Evolutionary conservation across 1,284 basidiomycete species (phyloP).

Genomic region (Microbotryomycetes sp.): DNA sequence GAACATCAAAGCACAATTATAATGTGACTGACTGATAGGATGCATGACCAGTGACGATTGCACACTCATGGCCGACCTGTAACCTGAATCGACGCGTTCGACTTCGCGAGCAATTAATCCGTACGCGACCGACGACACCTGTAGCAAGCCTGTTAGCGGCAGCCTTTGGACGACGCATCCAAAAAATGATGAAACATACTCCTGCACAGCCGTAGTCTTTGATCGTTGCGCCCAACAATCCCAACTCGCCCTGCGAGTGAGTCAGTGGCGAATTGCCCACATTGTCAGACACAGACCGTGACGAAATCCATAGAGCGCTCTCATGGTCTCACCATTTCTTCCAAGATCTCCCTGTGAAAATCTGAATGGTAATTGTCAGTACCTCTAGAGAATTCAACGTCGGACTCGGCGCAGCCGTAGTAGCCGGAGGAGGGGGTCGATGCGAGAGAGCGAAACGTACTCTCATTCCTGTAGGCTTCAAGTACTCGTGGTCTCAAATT

Average conservation of each 20-base stretch:
- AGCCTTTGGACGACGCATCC: too few species aligned
- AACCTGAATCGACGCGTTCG: constrained; percentile 91
- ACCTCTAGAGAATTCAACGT: too few species aligned
- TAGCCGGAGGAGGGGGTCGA: neutral
- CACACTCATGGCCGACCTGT: constrained; percentile 82
- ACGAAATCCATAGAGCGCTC: neutral
- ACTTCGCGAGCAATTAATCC: constrained; percentile 90
- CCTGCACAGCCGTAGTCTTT: constrained; percentile 88
- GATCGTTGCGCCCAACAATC: constrained; percentile 85
- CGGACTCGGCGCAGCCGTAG: constrained; percentile 4
- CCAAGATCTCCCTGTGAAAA: constrained; percentile 70
- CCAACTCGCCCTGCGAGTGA: constrained; percentile 59
- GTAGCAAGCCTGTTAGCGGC: neutral
- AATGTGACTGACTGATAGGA: constrained; percentile 57
- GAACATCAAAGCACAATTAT: neutral
- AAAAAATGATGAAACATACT: constrained; percentile 55
- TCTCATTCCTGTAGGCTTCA: constrained; percentile 80
- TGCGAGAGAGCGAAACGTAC: constrained; percentile 44
- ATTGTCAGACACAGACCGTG: neutral
- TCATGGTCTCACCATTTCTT: constrained; percentile 58
- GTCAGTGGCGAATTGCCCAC: too few species aligned
- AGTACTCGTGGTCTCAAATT: constrained; percentile 74
- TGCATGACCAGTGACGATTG: constrained; percentile 98
- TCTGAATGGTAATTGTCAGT: constrained; percentile 53
- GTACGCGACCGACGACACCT: constrained; percentile 55